Evolutionary conservation across 176 grass and related monocot genomes (phyloP), one percentile per base, ranked within the genome.

Genomic region (Miscanthus lutarioriparius): DNA sequence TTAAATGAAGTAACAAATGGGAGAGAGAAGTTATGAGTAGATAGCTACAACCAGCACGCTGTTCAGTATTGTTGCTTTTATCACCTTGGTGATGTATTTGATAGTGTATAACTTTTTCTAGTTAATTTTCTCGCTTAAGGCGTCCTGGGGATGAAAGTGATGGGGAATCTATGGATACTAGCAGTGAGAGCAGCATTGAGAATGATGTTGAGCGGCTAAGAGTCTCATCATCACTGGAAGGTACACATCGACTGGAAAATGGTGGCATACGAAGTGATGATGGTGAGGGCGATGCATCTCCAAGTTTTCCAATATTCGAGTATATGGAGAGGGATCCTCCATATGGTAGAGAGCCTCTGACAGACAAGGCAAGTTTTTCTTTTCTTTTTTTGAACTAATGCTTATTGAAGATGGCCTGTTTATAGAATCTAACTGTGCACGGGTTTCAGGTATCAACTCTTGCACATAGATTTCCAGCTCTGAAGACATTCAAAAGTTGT

Each of bases 401-500:
- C 15, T 76, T 88, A 76, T 53, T 75, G 59, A 19, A 80, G 36
- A 80, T 27, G 0, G 20, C 26, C 9, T 88, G 28, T 87, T 26
- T 61, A 71, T 25, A 53, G 12, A 85, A 85, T 67, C 70, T 88
- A 43, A 88, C 27, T 85, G 16, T 87, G 74, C 74, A 32, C 65
- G 10, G 49, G 43, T 54, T 89, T 48, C 91, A 99, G 97, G 78
- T 96, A 83, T 91, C 91, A 78, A 75, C 85, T 87, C 91, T 99
- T 89, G 91, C 88, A 10, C 88, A 82, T 88, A 72, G 73, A 90
- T 96, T 96, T 94, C 91, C 97, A 69, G 78, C 82, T 77, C 82
- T 99, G 8, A 96, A 92, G 88, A 91, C 91, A 77, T 94, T 96
- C 40, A 94, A 73, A 86, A 99, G 97, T 79, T 96, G 91, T 77